Conservation (phyloP, 495 filamentous ascomycete genomes). For the Neurospora sp. region DNA sequence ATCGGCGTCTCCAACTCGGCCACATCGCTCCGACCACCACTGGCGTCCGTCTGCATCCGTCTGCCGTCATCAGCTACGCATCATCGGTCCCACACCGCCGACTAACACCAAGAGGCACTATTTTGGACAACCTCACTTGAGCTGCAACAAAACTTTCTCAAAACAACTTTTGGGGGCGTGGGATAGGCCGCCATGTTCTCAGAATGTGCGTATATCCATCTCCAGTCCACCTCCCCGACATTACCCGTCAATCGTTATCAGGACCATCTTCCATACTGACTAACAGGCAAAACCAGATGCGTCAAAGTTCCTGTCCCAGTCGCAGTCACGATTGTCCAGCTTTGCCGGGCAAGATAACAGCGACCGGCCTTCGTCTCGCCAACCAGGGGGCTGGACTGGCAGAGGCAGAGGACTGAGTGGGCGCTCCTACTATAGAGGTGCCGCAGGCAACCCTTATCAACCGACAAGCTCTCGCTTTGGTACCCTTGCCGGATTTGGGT, state of each 20-base stretch:
- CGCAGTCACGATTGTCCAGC: slow-evolving; percentile 70
- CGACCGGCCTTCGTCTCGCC: slow-evolving; percentile 24
- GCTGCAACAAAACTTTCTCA: neutral
- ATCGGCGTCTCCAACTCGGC: neutral
- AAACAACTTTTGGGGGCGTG: slow-evolving; percentile 8
- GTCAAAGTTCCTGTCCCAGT: slow-evolving; percentile 93
- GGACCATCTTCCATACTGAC: neutral
- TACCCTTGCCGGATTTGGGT: slow-evolving; percentile 67
- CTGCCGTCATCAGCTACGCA: neutral
- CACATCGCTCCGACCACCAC: neutral
- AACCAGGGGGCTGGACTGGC: slow-evolving; percentile 22
- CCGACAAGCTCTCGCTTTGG: slow-evolving; percentile 54
- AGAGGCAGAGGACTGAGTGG: slow-evolving; percentile 26
- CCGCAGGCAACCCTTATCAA: slow-evolving; percentile 63
- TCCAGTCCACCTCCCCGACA: neutral
- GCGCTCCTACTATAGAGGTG: slow-evolving; percentile 24
- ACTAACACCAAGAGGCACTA: neutral
- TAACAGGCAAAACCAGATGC: slow-evolving; percentile 56
- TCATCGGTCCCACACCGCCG: neutral
- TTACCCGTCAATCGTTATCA: slow-evolving; percentile 5
- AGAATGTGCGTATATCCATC: slow-evolving; percentile 65
- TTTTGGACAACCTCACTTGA: neutral
- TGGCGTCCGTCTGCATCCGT: neutral
- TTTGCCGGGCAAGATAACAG: slow-evolving; percentile 52
- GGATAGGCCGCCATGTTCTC: slow-evolving; percentile 66